Evolutionary conservation across 345 rosid species (phyloP).

Genomic region (Rhodamnia rubescens): DNA sequence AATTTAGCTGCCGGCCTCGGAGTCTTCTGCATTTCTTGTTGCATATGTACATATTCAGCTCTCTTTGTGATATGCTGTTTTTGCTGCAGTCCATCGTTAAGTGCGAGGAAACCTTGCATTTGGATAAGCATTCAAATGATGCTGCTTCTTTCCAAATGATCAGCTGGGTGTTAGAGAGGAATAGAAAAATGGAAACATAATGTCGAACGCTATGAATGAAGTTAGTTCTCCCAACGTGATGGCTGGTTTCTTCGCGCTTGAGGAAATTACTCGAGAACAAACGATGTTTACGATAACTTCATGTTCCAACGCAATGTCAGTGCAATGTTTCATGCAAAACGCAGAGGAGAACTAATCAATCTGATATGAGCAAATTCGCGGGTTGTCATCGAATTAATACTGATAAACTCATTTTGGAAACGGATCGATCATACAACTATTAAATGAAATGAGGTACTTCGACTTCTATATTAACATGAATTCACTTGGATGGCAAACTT

Average conservation of each 20-base stretch:
- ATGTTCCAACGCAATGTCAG: not conserved
- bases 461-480: not conserved
- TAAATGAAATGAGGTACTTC: not conserved
- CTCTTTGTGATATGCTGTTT: not conserved
- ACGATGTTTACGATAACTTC: not conserved
- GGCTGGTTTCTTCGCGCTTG: not conserved
- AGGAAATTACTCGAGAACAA: not conserved
- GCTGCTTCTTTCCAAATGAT: not conserved
- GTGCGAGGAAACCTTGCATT: not conserved
- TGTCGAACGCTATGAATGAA: not conserved
- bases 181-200: not conserved
- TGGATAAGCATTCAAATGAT: not conserved
- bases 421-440: not conserved
- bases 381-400: not conserved
- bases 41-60: not conserved
- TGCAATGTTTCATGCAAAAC: not conserved
- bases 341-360: not conserved
- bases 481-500: not conserved
- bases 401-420: not conserved
- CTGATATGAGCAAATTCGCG: not conserved
- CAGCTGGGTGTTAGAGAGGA: not conserved
- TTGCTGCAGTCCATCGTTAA: not conserved
- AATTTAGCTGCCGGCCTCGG: not conserved
- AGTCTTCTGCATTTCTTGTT: not conserved
- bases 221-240: not conserved